phyloP scores from a whole-genome alignment of 78 protist species.

The Thecamonas trahens region DNA sequence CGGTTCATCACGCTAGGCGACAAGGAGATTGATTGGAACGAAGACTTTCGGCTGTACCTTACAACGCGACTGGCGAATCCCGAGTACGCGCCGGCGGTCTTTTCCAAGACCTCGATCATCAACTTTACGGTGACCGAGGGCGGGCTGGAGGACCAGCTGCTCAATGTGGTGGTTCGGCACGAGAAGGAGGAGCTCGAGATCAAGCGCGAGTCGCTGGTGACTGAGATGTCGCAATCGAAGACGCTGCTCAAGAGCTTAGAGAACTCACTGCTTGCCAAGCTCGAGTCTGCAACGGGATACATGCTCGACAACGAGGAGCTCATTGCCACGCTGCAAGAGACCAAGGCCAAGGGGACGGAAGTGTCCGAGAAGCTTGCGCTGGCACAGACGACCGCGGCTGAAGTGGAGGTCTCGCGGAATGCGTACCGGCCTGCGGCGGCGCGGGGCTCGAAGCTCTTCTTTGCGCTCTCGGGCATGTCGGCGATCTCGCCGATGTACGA shows the following conservation, averaged over 20 bases:
- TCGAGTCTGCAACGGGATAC: slow-evolving; percentile 54
- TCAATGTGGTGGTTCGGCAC: slow-evolving; percentile 53
- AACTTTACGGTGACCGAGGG: slow-evolving; percentile 70
- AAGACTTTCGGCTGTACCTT: slow-evolving; percentile 65
- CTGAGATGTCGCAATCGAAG: slow-evolving; percentile 44
- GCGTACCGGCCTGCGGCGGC: slow-evolving; percentile 69
- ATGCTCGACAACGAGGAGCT: slow-evolving; percentile 81
- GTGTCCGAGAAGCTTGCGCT: slow-evolving; percentile 54
- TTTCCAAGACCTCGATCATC: slow-evolving; percentile 66
- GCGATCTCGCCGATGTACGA: slow-evolving; percentile 79
- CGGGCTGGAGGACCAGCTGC: slow-evolving; percentile 86
- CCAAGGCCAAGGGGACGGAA: slow-evolving; percentile 62
- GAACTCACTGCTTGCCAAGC: slow-evolving; percentile 74
- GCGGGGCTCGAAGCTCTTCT: slow-evolving; percentile 84
- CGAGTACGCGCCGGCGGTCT: slow-evolving; percentile 63
- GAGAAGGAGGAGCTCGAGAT: slow-evolving; percentile 64
- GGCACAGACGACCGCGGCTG: slow-evolving; percentile 41
- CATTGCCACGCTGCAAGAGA: slow-evolving; percentile 64
- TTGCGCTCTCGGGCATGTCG: slow-evolving; percentile 46
- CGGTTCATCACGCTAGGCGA: slow-evolving; percentile 56
- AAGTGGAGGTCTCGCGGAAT: slow-evolving; percentile 46
- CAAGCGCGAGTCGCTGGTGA: slow-evolving; percentile 31
- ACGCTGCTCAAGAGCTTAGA: slow-evolving; percentile 70
- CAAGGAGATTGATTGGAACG: slow-evolving; percentile 56
- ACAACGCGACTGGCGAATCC: slow-evolving; percentile 78